A percentile compares a stretch with the other conserved stretches of the same genome.
These are phyloP conservation scores for Ceratocystis eucalypticola DNA, from an alignment of 2,329 filamentous ascomycete genomes.

Conservation along the genomic window DNA sequence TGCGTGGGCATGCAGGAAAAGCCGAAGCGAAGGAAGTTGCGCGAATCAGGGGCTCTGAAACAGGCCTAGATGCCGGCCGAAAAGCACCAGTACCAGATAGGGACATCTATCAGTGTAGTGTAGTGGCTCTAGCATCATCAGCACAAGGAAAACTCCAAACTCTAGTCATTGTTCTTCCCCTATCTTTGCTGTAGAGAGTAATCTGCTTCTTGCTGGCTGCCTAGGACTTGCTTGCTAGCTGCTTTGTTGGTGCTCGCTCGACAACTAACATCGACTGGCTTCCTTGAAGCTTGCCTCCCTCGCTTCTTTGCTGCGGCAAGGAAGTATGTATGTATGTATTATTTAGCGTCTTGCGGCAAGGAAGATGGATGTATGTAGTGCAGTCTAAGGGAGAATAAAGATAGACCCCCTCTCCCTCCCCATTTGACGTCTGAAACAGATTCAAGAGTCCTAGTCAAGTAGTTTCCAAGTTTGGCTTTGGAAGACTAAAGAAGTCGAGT, in stretches of 20 bases:
- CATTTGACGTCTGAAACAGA: neutral
- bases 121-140: no score
- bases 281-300: no score
- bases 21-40: neutral
- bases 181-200: no score
- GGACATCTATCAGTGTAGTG: no score
- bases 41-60: neutral
- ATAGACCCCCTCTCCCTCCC: neutral
- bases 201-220: no score
- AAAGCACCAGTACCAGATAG: no score
- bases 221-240: no score
- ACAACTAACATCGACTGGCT: no score
- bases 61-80: neutral
- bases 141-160: no score
- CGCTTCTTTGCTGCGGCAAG: neutral
- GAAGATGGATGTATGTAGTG: neutral
- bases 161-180: no score
- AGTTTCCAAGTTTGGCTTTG: neutral
- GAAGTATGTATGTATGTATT: neutral
- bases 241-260: no score
- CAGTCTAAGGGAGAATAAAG: neutral
- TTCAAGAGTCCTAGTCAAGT: neutral
- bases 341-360: neutral
- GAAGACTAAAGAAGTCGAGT: neutral
- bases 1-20: neutral